These are phyloP conservation scores for Hypoxylon cercidicola DNA, from an alignment of 495 filamentous ascomycete species.

Conservation along the genomic window DNA sequence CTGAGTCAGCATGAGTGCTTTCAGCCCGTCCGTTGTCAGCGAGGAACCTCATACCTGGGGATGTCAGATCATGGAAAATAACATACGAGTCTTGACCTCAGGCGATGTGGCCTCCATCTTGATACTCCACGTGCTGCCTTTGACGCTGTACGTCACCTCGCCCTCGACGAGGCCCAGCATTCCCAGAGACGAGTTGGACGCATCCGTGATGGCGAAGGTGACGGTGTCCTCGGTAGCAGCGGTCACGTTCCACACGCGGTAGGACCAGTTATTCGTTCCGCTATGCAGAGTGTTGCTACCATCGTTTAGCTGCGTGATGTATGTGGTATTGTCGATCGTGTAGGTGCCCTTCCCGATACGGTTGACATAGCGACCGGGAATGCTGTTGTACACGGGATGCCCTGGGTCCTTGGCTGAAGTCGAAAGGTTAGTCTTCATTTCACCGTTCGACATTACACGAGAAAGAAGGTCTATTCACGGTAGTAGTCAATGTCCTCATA, in stretches of 20 bases:
- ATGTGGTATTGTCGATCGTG: constrained; percentile 61
- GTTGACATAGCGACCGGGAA: constrained; percentile 66
- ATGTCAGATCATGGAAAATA: constrained; percentile 27
- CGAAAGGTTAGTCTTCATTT: constrained; percentile 19
- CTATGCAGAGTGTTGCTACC: constrained; percentile 69
- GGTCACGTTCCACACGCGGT: constrained; percentile 61
- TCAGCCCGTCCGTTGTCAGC: constrained; percentile 36
- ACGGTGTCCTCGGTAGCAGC: constrained; percentile 72
- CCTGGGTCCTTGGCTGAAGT: constrained; percentile 56
- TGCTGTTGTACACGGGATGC: constrained; percentile 62
- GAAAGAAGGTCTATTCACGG: constrained; percentile 44
- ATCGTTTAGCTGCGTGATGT: constrained; percentile 62
- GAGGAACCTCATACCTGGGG: constrained; percentile 1
- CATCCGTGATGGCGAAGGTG: constrained; percentile 80
- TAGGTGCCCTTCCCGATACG: constrained; percentile 65
- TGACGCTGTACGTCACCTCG: constrained; percentile 76
- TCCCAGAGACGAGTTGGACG: constrained; percentile 68
- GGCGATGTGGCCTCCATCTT: constrained; percentile 63
- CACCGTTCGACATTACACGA: constrained; percentile 23
- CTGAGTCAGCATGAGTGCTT: constrained; percentile 74
- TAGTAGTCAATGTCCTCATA: constrained; percentile 63
- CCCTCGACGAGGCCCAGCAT: constrained; percentile 80
- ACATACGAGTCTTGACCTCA: constrained; percentile 60
- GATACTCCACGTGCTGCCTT: constrained; percentile 61
- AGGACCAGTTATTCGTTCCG: constrained; percentile 70